phyloP scores from a whole-genome alignment of 2,329 filamentous ascomycete genomes.

The Allantophomopsis cytisporea region DNA sequence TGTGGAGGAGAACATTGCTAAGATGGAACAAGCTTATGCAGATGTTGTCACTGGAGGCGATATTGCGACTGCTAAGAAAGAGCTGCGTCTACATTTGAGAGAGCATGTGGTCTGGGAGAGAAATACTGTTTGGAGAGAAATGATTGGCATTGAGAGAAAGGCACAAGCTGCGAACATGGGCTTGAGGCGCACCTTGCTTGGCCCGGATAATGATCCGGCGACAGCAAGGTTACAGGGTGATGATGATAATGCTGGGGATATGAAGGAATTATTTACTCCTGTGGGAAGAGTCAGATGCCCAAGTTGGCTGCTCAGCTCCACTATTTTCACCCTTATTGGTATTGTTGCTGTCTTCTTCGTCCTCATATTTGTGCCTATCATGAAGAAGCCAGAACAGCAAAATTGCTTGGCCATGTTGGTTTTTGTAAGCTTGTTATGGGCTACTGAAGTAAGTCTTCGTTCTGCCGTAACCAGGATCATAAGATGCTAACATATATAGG shows the following conservation, averaged over 20 bases:
- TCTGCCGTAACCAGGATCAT: constrained; percentile 7
- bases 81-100: constrained; percentile 77
- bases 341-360: constrained; percentile 62
- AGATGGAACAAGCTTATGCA: constrained; percentile 70
- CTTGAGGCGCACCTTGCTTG: constrained; percentile 62
- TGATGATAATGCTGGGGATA: constrained; percentile 45
- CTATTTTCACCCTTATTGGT: constrained; percentile 61
- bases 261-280: constrained; percentile 65
- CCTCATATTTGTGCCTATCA: constrained; percentile 65
- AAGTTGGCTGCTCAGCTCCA: constrained; percentile 70
- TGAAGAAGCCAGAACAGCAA: constrained; percentile 81
- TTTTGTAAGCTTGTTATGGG: constrained; percentile 90
- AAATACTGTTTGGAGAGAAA: constrained; percentile 97
- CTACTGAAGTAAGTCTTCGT: constrained; percentile 60
- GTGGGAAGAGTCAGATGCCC: constrained; percentile 67
- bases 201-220: constrained; percentile 53
- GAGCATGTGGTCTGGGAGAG: constrained; percentile 99
- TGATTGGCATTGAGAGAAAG: constrained; percentile 95
- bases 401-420: constrained; percentile 90
- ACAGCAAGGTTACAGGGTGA: constrained; percentile 74
- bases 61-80: constrained; percentile 60
- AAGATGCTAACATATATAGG: constrained; percentile 33
- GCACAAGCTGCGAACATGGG: constrained; percentile 90
- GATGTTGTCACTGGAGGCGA: constrained; percentile 75
- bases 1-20: constrained; percentile 57